Conservation (phyloP, 129 eudicot genomes). For the Flaveria linearis region DNA sequence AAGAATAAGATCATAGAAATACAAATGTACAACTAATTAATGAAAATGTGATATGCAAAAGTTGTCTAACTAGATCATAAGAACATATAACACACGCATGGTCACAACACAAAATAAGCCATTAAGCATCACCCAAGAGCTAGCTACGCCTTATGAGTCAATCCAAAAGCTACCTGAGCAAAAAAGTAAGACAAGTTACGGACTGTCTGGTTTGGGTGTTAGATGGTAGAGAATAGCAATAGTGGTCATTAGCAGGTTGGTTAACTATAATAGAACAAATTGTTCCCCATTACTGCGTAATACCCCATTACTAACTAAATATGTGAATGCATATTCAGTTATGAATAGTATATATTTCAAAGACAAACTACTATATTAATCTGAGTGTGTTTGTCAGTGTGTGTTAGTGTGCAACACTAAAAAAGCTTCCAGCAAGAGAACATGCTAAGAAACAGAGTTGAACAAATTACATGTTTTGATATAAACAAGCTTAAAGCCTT, state of each 20-base stretch:
- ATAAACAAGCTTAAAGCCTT: not conserved
- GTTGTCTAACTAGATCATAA: not conserved
- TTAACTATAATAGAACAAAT: not conserved
- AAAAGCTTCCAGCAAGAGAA: not conserved
- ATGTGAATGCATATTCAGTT: not conserved
- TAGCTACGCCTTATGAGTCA: not conserved
- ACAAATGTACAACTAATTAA: not conserved
- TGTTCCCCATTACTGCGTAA: not conserved
- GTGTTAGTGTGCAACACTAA: not conserved
- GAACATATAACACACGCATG: slow-evolving; percentile 1
- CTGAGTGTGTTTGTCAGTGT: too few relatives aligned
- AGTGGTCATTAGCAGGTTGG: not conserved
- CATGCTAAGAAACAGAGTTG: not conserved
- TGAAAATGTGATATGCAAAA: not conserved
- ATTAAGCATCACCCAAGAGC: too few relatives aligned
- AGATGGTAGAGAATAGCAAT: not conserved
- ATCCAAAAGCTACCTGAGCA: not conserved
- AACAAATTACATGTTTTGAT: not conserved
- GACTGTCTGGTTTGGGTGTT: not conserved
- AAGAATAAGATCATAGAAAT: not conserved
- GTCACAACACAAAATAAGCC: not conserved
- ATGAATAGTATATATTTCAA: not conserved
- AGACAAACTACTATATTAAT: too few relatives aligned
- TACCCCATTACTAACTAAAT: not conserved
- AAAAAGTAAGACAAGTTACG: not conserved